Evolutionary conservation across 768 basidiomycete genomes (phyloP), one percentile per base, ranked within the genome.

Genomic region (Gautieria morchelliformis): DNA sequence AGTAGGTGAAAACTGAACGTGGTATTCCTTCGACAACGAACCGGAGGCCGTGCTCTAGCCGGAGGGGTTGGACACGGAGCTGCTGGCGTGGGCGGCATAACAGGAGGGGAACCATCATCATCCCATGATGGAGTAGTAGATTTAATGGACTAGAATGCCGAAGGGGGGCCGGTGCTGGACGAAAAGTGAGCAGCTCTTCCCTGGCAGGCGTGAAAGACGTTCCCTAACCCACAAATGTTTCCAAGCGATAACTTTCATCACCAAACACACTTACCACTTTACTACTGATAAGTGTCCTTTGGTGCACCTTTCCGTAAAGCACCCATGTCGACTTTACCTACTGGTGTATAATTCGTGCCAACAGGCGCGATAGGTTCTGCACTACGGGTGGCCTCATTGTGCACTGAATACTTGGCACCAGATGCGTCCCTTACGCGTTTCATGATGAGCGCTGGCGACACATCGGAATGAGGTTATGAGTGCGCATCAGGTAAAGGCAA

Each of bases 351-450:
- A 63, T 68, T 82, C 0, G 86, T 83, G 10, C 89, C 87, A 4
- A 87, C 87, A 17, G 92, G 88, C 0, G 85, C 79, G 62, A 94
- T 93, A 5, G 88, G 87, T 61, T 91, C 87, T 54, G 76, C 76
- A 64, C 79, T 84, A 58, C 86, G 82, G 0, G 86, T 68, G n/a
- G 75, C 69, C 64, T 93, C 89, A 50, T 85, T 84, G 64, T 93
- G 92, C 1, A 82, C 76, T 4, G 89, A 87, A 69, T 98, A 98
- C 64, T 82, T 90, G 0, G 91, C 82, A n/a, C 93, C 93, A 12
- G 89, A 93, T 10, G 91, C 86, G 17, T 86, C 84, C 73, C 86
- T 85, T n/a, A 95, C 82, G 45, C 88, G 82, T 58, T 83, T 82
- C 83, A 90, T 89, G 70, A 97, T 90, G 52, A 87, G 68, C 0